Conservation (phyloP, 2,329 filamentous ascomycete species). For the Fusarium praegraminearum region DNA sequence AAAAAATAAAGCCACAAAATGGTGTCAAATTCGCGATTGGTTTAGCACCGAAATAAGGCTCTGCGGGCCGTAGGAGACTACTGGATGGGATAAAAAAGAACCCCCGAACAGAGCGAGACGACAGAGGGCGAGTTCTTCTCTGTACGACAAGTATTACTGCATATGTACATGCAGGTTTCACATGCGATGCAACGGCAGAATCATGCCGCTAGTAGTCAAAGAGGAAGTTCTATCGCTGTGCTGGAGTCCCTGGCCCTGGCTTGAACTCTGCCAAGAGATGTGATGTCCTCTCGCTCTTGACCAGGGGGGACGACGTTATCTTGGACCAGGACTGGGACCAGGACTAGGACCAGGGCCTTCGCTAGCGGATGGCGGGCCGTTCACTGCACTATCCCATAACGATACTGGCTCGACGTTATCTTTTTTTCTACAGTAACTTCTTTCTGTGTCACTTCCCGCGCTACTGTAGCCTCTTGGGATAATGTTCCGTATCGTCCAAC, state of each 20-base stretch:
- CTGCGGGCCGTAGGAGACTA: conserved; percentile 15
- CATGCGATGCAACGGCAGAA: conserved; percentile 4
- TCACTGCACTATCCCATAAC: conserved; percentile 3
- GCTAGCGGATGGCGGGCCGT: conserved; percentile 31
- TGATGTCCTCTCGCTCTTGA: not conserved
- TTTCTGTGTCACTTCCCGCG: not conserved
- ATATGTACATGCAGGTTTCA: conserved; percentile 1
- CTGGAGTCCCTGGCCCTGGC: not conserved
- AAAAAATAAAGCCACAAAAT: conserved; percentile 10
- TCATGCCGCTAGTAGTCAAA: conserved; percentile 12
- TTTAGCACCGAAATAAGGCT: conserved; percentile 9
- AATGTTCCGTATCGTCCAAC: not conserved
- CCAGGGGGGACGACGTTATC: conserved; percentile 9
- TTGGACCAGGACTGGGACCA: not conserved
- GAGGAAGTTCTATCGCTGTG: conserved; percentile 18
- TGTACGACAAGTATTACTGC: not conserved
- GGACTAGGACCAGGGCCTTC: not conserved
- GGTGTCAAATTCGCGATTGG: not conserved
- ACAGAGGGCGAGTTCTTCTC: not conserved
- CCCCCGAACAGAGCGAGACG: conserved; percentile 3
- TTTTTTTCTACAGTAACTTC: conserved; percentile 4
- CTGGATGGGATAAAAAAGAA: conserved; percentile 1
- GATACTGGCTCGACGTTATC: conserved; percentile 12
- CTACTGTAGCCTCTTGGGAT: not conserved
- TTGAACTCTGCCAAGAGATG: conserved; percentile 18